A percentile compares a stretch with the other conserved stretches of the same genome.
These are phyloP conservation scores for Deinandra increscens DNA, from an alignment of 129 eudicot genomes.

Conservation along the genomic window DNA sequence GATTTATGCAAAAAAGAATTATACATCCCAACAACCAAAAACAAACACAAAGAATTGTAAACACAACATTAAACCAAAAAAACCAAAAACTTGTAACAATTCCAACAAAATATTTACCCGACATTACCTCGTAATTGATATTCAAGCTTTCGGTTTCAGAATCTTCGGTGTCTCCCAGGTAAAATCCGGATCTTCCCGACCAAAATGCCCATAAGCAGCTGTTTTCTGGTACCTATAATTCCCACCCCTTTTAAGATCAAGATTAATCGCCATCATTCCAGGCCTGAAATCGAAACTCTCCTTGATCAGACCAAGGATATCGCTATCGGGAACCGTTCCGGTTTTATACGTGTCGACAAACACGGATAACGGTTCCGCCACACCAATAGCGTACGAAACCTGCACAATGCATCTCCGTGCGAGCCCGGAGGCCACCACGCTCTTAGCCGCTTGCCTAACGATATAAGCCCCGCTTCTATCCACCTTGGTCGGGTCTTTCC, in stretches of 20 bases:
- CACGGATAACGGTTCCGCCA: slow-evolving; percentile 70
- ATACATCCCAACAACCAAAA: slow-evolving; percentile 13
- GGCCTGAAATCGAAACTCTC: slow-evolving; percentile 75
- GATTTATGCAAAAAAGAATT: slow-evolving; percentile 14
- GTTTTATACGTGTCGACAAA: slow-evolving; percentile 71
- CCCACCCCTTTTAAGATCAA: slow-evolving; percentile 68
- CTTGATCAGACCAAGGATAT: slow-evolving; percentile 61
- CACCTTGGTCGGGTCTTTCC: slow-evolving; percentile 69
- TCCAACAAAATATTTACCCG: background rate
- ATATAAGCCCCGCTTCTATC: slow-evolving; percentile 76
- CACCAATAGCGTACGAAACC: slow-evolving; percentile 75
- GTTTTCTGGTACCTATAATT: slow-evolving; percentile 76
- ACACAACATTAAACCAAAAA: slow-evolving; percentile 25
- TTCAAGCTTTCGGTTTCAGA: slow-evolving; percentile 57
- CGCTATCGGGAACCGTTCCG: slow-evolving; percentile 62
- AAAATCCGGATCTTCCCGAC: slow-evolving; percentile 73
- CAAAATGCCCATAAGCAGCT: slow-evolving; percentile 79
- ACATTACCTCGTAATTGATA: no score
- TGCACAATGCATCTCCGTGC: slow-evolving; percentile 75
- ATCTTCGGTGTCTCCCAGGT: slow-evolving; percentile 74
- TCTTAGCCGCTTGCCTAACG: slow-evolving; percentile 74
- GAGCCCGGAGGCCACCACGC: slow-evolving; percentile 65
- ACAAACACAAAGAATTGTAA: slow-evolving; percentile 24
- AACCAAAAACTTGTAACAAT: slow-evolving; percentile 7
- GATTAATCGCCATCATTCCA: slow-evolving; percentile 68